These are phyloP conservation scores for Aspergillus campestris DNA, from an alignment of 495 filamentous ascomycete genomes.

Conservation along the genomic window DNA sequence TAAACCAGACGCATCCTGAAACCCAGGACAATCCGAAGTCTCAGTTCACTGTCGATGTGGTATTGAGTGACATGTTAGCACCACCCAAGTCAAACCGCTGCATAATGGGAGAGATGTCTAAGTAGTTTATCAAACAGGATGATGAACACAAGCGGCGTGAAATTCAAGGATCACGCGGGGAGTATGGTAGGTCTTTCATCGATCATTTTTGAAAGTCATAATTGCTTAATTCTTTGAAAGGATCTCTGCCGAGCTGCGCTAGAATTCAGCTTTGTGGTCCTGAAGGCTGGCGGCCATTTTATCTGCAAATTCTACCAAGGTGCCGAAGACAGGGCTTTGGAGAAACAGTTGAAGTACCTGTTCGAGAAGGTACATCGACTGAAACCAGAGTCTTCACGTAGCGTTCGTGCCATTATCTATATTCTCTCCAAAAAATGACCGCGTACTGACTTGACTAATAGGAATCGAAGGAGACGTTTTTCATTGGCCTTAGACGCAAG, in stretches of 20 bases:
- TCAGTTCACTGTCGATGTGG: slow-evolving; percentile 67
- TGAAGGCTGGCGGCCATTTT: slow-evolving; percentile 77
- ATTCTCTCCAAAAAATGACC: neutral
- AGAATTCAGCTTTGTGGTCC: slow-evolving; percentile 70
- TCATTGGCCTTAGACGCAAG: slow-evolving; percentile 61
- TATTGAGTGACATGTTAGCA: slow-evolving; percentile 98
- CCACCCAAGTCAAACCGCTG: slow-evolving; percentile 71
- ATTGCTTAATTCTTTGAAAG: slow-evolving; percentile 32
- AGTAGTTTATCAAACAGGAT: slow-evolving; percentile 93
- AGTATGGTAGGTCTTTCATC: slow-evolving; percentile 68
- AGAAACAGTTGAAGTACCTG: slow-evolving; percentile 58
- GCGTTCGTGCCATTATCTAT: slow-evolving; percentile 43
- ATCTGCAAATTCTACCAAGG: slow-evolving; percentile 98
- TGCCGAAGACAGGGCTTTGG: slow-evolving; percentile 68
- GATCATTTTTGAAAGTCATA: slow-evolving; percentile 52
- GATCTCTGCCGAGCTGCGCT: slow-evolving; percentile 84
- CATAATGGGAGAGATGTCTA: slow-evolving; percentile 75
- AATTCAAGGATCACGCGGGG: slow-evolving; percentile 79
- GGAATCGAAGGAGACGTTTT: slow-evolving; percentile 88
- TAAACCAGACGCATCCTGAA: too few species aligned
- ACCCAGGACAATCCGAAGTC: too few species aligned
- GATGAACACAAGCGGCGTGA: slow-evolving; percentile 94
- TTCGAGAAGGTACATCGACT: slow-evolving; percentile 74
- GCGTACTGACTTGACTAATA: slow-evolving; percentile 26
- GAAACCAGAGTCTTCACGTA: slow-evolving; percentile 85